phyloP scores from a whole-genome alignment of 192 early-diverging fungal species.

The Backusella parvicylindrica region DNA sequence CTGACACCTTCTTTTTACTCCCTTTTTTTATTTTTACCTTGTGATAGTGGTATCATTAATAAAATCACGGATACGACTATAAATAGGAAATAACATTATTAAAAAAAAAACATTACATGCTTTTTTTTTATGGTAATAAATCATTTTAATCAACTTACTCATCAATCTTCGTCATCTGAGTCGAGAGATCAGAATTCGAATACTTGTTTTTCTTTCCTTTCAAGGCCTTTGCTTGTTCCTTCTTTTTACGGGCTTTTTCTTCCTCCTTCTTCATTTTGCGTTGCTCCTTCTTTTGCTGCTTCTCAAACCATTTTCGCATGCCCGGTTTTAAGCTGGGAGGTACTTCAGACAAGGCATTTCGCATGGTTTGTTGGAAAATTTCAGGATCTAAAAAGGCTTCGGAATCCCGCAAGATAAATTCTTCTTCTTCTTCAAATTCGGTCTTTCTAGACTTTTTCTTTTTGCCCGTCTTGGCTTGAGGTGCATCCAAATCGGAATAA shows the following conservation, averaged over 20 bases:
- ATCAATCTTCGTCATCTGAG: slow-evolving; percentile 4
- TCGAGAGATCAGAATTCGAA: background rate
- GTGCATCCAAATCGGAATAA: background rate
- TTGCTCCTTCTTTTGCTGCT: slow-evolving; percentile 7
- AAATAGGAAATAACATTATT: background rate
- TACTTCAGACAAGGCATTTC: slow-evolving; percentile 11
- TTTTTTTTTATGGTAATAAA: background rate
- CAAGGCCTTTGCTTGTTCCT: background rate
- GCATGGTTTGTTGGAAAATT: slow-evolving; percentile 5
- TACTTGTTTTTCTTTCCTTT: background rate
- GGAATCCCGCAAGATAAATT: background rate
- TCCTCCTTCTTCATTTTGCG: background rate
- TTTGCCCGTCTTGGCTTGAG: background rate
- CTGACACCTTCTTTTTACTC: background rate
- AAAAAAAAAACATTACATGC: background rate
- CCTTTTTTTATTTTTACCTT: slow-evolving; percentile 6
- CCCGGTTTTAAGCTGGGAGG: slow-evolving; percentile 20
- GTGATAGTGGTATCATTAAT: slow-evolving; percentile 30
- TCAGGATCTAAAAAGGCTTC: slow-evolving; percentile 4
- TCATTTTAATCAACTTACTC: background rate
- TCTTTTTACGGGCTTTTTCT: background rate
- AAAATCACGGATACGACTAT: slow-evolving; percentile 21
- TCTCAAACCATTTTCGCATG: slow-evolving; percentile 14
- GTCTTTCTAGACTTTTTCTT: background rate
- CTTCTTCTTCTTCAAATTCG: slow-evolving; percentile 12